Evolutionary conservation across 1,284 basidiomycete genomes (phyloP), one percentile per base, ranked within the genome.

Genomic region (Peniophora sp.): DNA sequence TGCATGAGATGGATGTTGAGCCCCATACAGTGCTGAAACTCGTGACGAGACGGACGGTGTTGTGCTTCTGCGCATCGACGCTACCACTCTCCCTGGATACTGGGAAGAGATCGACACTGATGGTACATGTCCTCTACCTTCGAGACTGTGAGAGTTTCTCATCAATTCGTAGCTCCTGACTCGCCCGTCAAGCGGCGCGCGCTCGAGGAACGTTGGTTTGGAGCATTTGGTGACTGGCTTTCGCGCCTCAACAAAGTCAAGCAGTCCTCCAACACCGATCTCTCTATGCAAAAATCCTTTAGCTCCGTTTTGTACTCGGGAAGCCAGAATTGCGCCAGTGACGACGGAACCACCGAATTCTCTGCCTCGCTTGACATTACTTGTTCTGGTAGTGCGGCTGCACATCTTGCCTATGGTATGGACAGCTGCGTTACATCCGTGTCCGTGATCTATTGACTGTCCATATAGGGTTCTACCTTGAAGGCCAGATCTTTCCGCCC

Each of bases 181-280:
- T 53, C 52, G 5, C 43, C 43, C 20, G 35, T 35, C 17, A 32
- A 32, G 27, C 48, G 52, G 16, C 45, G 48, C 25, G 38, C 43
- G 22, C 34, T 53, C 17, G 52, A 53, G 35, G 45, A 53, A 43
- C 43, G 52, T 12, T 53, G 54, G 52, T 53, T 50, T 23, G 52
- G 52, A 5, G 43, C 47, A 12, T 53, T 53, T 27, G 23, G 25
- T 11, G 52, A 49, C 27, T 53, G 52, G 52, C 54, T 53, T 38
- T 25, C 48, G 17, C 49, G 45, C n/a, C 32, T 52, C 19, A 50
- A 47, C 46, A 54, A 45, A n/a, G 50, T 52, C 34, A 45, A 48
- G 44, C 45, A 45, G 35, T 19, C 38, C 24, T 49, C 38, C 39
- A 50, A n/a, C 12, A 38, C 52, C 38, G 52, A 53, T 17, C 48